These are phyloP conservation scores for Selaginella tamariscina DNA, from an alignment of 75 land plant genomes.

Conservation along the genomic window DNA sequence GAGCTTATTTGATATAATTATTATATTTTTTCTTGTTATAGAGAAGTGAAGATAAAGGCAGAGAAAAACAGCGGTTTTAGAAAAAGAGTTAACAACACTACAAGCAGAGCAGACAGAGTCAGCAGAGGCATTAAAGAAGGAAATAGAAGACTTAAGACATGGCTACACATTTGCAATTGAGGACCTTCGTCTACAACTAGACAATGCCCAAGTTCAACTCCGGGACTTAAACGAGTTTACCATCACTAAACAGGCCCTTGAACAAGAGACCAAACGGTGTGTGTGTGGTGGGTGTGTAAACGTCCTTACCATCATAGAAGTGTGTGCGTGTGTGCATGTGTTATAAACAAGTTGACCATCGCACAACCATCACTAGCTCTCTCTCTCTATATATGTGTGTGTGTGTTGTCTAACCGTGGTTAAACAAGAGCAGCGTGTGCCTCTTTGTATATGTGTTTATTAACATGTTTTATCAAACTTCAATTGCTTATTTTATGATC, in stretches of 20 bases:
- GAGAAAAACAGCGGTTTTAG: not conserved
- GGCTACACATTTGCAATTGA: slow-evolving; percentile 14
- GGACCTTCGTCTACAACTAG: slow-evolving; percentile 21
- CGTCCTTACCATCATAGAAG: too few species aligned
- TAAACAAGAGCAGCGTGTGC: too few species aligned
- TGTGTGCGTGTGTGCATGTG: too few species aligned
- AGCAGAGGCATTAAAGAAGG: slow-evolving; percentile 12
- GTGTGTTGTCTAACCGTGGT: too few species aligned
- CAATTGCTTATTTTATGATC: not conserved
- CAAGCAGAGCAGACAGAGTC: slow-evolving; percentile 15
- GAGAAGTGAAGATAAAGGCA: not conserved
- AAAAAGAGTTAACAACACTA: slow-evolving; percentile 6
- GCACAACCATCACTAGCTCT: too few species aligned
- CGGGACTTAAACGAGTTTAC: slow-evolving; percentile 27
- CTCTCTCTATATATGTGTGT: too few species aligned
- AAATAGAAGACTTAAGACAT: slow-evolving; percentile 12
- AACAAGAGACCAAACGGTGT: slow-evolving; percentile 23
- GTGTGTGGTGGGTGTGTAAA: too few species aligned
- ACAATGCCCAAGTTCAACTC: slow-evolving; percentile 23
- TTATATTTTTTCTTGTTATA: not conserved
- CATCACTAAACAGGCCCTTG: slow-evolving; percentile 13
- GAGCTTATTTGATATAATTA: too few species aligned
- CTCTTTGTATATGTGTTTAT: not conserved
- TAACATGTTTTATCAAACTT: too few species aligned
- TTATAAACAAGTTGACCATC: too few species aligned